Evolutionary conservation across 2,329 filamentous ascomycete genomes (phyloP).

Genomic region (Cadophora gregata): DNA sequence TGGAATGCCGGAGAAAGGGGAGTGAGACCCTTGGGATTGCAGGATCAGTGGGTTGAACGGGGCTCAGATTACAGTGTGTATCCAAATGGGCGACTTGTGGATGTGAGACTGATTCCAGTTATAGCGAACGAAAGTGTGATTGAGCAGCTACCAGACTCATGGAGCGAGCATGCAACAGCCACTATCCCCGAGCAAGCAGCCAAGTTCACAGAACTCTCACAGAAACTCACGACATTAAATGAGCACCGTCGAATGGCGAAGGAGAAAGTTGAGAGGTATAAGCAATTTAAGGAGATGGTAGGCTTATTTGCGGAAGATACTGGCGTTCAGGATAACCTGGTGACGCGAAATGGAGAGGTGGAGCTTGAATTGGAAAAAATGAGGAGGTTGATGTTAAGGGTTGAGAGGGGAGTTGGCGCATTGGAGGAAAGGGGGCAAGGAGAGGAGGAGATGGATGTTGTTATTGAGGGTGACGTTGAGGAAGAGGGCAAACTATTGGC

Average conservation of each 20-base stretch:
- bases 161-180: conserved; percentile 46
- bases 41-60: conserved; percentile 49
- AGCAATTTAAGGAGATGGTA: conserved; percentile 56
- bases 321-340: conserved; percentile 68
- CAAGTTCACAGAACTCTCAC: conserved; percentile 58
- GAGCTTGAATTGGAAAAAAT: conserved; percentile 71
- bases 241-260: conserved; percentile 49
- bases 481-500: conserved; percentile 30
- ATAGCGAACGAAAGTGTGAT: conserved; percentile 32
- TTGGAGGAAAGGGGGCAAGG: conserved; percentile 30
- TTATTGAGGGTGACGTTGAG: conserved; percentile 31
- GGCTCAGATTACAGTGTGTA: conserved; percentile 45
- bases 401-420: conserved; percentile 57
- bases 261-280: conserved; percentile 54
- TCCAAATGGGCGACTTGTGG: not conserved
- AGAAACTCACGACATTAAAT: conserved; percentile 56
- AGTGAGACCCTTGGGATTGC: conserved; percentile 39
- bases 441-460: conserved; percentile 36
- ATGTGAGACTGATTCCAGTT: not conserved
- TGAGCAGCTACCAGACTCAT: conserved; percentile 39
- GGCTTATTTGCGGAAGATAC: conserved; percentile 54
- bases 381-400: conserved; percentile 65
- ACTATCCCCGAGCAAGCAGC: conserved; percentile 49
- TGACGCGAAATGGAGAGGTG: conserved; percentile 68
- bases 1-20: conserved; percentile 52